These are phyloP conservation scores for Starmera quercuum DNA, from an alignment of 805 yeast species.

Conservation along the genomic window DNA sequence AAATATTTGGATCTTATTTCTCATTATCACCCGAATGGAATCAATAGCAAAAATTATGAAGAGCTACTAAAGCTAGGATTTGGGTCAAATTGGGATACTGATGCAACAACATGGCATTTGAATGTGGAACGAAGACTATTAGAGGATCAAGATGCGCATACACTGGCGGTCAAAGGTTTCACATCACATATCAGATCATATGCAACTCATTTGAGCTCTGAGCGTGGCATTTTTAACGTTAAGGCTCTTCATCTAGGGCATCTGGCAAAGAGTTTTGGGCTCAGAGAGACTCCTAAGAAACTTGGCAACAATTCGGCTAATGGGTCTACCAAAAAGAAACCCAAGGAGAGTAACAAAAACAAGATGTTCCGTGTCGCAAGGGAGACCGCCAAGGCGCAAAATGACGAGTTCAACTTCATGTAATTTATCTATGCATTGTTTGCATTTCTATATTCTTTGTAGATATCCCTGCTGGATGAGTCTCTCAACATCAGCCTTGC, in stretches of 20 bases:
- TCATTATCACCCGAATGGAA: constrained; percentile 47
- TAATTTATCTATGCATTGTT: constrained; percentile 4
- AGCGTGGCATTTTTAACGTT: constrained; percentile 74
- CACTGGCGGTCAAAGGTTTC: constrained; percentile 72
- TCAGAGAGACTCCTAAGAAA: constrained; percentile 89
- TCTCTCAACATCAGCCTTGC: constrained; percentile 91
- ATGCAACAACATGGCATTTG: constrained; percentile 95
- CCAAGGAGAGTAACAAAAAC: constrained; percentile 61
- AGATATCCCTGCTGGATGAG: constrained; percentile 90
- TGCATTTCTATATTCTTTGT: constrained; percentile 47
- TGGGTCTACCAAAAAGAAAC: constrained; percentile 28
- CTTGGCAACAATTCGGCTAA: constrained; percentile 42
- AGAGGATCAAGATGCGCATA: constrained; percentile 52
- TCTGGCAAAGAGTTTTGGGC: constrained; percentile 88
- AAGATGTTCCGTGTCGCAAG: constrained; percentile 73
- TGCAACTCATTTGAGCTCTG: constrained; percentile 84
- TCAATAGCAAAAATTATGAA: constrained; percentile 43
- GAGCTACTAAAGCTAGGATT: constrained; percentile 30
- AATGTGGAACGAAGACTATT: constrained; percentile 83
- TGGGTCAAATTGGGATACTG: constrained; percentile 73
- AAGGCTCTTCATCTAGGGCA: constrained; percentile 88
- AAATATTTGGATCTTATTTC: constrained; percentile 61
- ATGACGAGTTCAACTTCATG: constrained; percentile 65
- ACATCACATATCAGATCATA: constrained; percentile 90
- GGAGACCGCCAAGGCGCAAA: constrained; percentile 52